Evolutionary conservation across 2,329 filamentous ascomycete genomes (phyloP).

Genomic region (Fusarium sp.): DNA sequence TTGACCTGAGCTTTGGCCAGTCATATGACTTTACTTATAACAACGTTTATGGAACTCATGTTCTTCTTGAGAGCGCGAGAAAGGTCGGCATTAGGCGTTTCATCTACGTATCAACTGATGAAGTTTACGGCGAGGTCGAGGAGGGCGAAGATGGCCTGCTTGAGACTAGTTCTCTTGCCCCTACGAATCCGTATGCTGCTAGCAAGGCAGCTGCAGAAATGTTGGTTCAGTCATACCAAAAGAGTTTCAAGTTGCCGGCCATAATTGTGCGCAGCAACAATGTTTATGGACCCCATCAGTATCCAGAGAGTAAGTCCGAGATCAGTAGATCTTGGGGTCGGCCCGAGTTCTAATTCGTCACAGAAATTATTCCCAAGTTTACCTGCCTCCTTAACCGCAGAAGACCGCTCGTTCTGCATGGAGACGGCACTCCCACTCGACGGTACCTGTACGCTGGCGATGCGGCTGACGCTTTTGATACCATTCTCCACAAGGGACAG

Average conservation of each 20-base stretch:
- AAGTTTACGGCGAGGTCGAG: conserved; percentile 83
- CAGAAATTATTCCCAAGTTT: conserved; percentile 86
- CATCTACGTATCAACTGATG: conserved; percentile 84
- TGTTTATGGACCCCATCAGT: conserved; percentile 85
- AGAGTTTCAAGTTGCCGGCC: conserved; percentile 79
- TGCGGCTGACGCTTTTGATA: conserved; percentile 82
- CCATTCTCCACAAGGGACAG: conserved; percentile 78
- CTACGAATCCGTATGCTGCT: conserved; percentile 83
- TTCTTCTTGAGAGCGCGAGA: conserved; percentile 78
- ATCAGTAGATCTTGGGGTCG: background rate
- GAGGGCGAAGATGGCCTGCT: conserved; percentile 74
- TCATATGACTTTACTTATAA: conserved; percentile 82
- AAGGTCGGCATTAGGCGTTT: conserved; percentile 75
- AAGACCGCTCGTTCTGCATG: conserved; percentile 75
- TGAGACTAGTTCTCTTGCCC: conserved; percentile 76
- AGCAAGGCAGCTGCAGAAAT: conserved; percentile 85
- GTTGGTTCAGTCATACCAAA: conserved; percentile 85
- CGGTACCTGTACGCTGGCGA: conserved; percentile 81
- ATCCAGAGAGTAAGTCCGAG: conserved; percentile 73
- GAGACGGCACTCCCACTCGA: conserved; percentile 75
- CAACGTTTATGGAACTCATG: conserved; percentile 85
- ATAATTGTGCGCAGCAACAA: conserved; percentile 86
- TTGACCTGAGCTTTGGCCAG: conserved; percentile 83
- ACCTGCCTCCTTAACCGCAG: conserved; percentile 72
- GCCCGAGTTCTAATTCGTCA: conserved; percentile 4